Evolutionary conservation across 2,329 filamentous ascomycete genomes (phyloP), one percentile per base, ranked within the genome.

Genomic region (Stagonosporopsis chrysanthemi): DNA sequence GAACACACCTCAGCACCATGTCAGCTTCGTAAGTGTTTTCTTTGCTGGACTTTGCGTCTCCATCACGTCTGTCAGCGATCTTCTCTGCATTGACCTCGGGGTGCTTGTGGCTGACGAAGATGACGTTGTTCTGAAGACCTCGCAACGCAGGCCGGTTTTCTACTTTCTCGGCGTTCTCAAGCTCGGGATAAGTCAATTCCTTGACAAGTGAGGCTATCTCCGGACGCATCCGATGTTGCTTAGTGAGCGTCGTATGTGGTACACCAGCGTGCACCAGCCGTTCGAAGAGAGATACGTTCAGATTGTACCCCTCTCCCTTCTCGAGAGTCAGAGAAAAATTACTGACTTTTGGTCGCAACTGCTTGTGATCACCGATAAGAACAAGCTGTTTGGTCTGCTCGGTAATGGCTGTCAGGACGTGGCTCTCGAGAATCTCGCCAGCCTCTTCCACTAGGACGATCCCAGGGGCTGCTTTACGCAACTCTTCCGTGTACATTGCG

Each of bases 351-450:
- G 89, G 90, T 0, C 88, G 84, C 0, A 92, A 80, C 60, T 92
- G 90, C 52, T 88, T 84, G 68, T 92, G 89, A 51, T 92, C 90
- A 0, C 90, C 90, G 11, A 92, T 91, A 2, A 90, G 72, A 0
- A 91, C 82, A 1, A 91, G 69, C 36, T 91, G 87, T 57, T 89
- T 82, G 0, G 84, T 84, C 0, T 80, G 73, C 0, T 81, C 70
- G 0, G 80, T 78, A 53, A 91, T 65, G 0, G 89, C 83, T 0
- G 88, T 84, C 0, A 91, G 72, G 1, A 89, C 79, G 62, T 91
- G 89, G 1, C 82, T 81, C 69, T 92, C 89, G 0, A 91, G 77
- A 3, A 92, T 89, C 61, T 92, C 89, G 1, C 88, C 89, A 0
- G 88, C 89, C 71, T 92, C 89, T 69, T 92, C 89, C 0, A 90